Base-by-base conservation (phyloP, 805 yeast genomes). In the Nakazawaea wickerhamii region DNA sequence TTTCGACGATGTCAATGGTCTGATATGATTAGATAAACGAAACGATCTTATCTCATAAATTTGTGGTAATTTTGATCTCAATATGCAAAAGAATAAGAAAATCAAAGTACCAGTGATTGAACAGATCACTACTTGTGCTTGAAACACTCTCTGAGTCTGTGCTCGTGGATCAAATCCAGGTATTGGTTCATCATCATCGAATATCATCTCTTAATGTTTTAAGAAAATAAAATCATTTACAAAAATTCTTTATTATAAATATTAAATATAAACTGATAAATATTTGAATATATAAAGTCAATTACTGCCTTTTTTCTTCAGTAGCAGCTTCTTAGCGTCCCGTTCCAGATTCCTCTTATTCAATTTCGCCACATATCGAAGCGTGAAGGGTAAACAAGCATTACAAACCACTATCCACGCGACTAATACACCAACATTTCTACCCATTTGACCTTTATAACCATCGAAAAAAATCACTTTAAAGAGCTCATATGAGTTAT, bases 401-500 rank as follows among this genome's bases (percentile, higher is more conserved):
- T 71, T 65, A 41, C 75, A 69, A 11, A 81, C 23, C 3, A 70
- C 84, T 22, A 71, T 65, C 88, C 89, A 83, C 0, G 72, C 79
- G 19, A 68, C 55, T 30, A 83, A 52, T 13, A 83, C 62, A 30
- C 84, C 89, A 47, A 71, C 64, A 52, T 80, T 69, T 51, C 79
- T 56, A 10, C 88, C 88, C 53, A 81, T 44, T 14, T 71, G 51
- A 4, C 79, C 79, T 52, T 73, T 79, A 52, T 74, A 71, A 3
- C 81, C 63, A 53, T 77, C 62, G 52, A 79, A 71, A 40, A 83
- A 67, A 1, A 81, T 60, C 2, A 81, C 79, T 55, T 79, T 78
- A 53, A 71, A 70, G 22, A 77, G 69, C 49, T 79, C 87, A 42
- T 73, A 70, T 0, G 84, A 73, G 49, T 81, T 80, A 52, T 80